Conservation (phyloP, 148 eudicot species). For the Diospyros kaki region DNA sequence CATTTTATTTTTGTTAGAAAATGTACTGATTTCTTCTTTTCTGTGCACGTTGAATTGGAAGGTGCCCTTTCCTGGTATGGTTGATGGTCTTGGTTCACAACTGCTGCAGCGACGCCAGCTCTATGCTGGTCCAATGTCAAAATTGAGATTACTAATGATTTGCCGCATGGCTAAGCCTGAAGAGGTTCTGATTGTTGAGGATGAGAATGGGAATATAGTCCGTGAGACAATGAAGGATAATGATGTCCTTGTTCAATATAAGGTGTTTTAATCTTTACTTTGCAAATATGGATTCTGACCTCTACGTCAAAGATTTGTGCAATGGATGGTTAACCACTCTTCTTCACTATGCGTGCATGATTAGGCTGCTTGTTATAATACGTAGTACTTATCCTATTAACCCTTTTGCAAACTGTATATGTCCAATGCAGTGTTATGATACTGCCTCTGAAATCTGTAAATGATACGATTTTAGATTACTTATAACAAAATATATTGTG, state of each 20-base stretch:
- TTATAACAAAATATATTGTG: background rate
- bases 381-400: background rate
- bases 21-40: background rate
- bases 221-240: conserved; percentile 99
- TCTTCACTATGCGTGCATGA: background rate
- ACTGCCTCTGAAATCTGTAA: background rate
- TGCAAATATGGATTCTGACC: background rate
- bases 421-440: background rate
- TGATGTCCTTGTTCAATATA: conserved; percentile 97
- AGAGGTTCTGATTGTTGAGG: conserved; percentile 98
- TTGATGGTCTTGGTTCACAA: conserved; percentile 72
- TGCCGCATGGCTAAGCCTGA: conserved; percentile 99
- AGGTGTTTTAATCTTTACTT: conserved; percentile 43
- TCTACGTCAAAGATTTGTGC: background rate
- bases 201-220: conserved; percentile 99
- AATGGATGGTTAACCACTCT: background rate
- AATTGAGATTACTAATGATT: conserved; percentile 85
- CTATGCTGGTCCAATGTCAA: conserved; percentile 79
- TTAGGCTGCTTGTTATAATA: background rate
- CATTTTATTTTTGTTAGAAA: background rate
- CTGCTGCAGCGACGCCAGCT: conserved; percentile 73
- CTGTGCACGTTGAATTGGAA: conserved; percentile 18
- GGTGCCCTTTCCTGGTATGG: conserved; percentile 63
- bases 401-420: background rate
- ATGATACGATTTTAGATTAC: background rate